Conservation (phyloP, 164 flowering plant species). For the Stephania japonica region DNA sequence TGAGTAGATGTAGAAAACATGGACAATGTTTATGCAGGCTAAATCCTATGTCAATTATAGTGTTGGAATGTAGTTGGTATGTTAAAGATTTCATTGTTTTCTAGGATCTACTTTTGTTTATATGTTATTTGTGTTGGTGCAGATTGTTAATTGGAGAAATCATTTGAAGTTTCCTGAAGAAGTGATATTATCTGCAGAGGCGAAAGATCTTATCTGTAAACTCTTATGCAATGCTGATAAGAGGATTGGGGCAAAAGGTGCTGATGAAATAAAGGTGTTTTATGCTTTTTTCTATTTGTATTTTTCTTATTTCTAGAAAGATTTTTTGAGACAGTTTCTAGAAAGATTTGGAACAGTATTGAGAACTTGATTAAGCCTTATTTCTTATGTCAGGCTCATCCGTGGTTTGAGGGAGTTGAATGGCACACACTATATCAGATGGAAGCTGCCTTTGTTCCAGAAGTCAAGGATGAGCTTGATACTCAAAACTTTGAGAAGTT, state of each 20-base stretch:
- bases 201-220: constrained; percentile 57
- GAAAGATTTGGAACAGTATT: not conserved
- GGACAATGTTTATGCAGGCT: not conserved
- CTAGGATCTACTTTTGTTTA: not conserved
- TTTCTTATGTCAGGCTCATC: constrained; percentile 35
- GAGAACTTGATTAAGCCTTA: constrained; percentile 15
- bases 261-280: constrained; percentile 74
- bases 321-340: too few relatives aligned
- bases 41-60: not conserved
- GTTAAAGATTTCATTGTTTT: not conserved
- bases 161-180: constrained; percentile 71
- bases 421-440: constrained; percentile 70
- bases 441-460: constrained; percentile 86
- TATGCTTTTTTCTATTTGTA: not conserved
- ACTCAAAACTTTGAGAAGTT: constrained; percentile 87
- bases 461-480: constrained; percentile 74
- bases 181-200: constrained; percentile 49
- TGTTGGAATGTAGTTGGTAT: too few relatives aligned
- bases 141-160: constrained; percentile 71
- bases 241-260: constrained; percentile 56
- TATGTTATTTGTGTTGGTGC: constrained; percentile 8
- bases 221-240: constrained; percentile 57
- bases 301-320: not conserved
- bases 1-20: not conserved
- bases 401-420: constrained; percentile 59